Conservation (phyloP, 306 rosid species). For the Begonia masoniana region DNA sequence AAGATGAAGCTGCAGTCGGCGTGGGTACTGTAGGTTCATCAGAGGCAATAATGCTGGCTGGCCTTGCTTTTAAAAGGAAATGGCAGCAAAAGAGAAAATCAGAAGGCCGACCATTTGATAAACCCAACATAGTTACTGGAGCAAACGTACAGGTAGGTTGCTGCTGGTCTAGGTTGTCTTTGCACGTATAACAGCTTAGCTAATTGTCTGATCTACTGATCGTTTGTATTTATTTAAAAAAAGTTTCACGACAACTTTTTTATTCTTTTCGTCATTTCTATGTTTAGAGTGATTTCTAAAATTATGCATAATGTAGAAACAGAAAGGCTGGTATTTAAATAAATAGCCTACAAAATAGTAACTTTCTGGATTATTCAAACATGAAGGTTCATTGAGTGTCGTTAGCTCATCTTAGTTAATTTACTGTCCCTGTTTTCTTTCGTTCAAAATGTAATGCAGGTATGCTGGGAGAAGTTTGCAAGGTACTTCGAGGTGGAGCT, state of each 20-base stretch:
- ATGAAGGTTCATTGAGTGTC: not conserved
- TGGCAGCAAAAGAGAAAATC: constrained; percentile 72
- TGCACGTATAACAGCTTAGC: too few species aligned
- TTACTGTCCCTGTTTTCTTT: not conserved
- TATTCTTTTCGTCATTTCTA: too few species aligned
- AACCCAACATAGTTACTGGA: constrained; percentile 90
- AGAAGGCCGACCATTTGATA: constrained; percentile 62
- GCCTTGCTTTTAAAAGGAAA: constrained; percentile 75
- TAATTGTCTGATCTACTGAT: too few species aligned
- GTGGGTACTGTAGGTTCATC: constrained; percentile 95
- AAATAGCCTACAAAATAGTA: too few species aligned
- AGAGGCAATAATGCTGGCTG: constrained; percentile 93
- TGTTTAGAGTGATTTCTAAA: too few species aligned
- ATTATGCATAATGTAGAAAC: too few species aligned
- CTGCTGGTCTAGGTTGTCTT: too few species aligned
- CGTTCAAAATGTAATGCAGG: constrained; percentile 28
- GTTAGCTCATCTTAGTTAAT: not conserved
- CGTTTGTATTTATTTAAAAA: too few species aligned
- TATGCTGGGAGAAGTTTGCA: constrained; percentile 95
- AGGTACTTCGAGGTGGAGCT: constrained; percentile 95
- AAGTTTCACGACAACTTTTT: too few species aligned
- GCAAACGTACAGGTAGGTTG: constrained; percentile 72
- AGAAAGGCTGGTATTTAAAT: too few species aligned
- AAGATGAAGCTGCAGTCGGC: constrained; percentile 55
- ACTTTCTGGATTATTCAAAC: not conserved